Conservation (phyloP, 129 eudicot species). For the Apium graveolens region DNA sequence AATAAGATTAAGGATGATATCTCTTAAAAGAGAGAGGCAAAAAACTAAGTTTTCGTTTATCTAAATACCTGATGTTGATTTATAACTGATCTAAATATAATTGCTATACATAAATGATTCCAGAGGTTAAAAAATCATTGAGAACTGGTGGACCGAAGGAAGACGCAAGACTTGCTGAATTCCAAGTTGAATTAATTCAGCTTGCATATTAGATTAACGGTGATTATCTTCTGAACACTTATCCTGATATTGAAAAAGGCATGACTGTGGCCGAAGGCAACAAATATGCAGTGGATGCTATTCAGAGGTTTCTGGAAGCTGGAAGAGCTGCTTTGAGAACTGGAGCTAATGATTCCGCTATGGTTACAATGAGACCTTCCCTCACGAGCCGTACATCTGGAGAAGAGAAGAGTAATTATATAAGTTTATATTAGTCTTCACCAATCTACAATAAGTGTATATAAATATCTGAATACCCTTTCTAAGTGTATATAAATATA, state of each 20-base stretch:
- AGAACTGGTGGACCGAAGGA: constrained; percentile 41
- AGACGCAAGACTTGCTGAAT: constrained; percentile 54
- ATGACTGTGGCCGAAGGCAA: constrained; percentile 77
- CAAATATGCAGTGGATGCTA: constrained; percentile 73
- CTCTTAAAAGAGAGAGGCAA: neutral
- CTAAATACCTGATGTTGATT: neutral
- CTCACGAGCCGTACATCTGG: constrained; percentile 55
- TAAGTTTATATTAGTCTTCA: neutral
- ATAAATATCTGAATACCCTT: neutral
- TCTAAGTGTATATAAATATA: neutral
- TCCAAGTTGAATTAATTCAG: constrained; percentile 62
- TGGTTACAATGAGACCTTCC: constrained; percentile 77
- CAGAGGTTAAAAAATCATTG: constrained; percentile 53
- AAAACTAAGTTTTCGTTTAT: neutral
- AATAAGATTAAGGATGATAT: neutral
- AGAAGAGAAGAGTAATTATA: constrained; percentile 1
- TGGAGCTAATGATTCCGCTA: constrained; percentile 71
- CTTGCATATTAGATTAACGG: constrained; percentile 89
- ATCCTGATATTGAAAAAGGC: constrained; percentile 61
- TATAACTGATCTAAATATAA: neutral
- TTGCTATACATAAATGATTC: constrained; percentile 31
- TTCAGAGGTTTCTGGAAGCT: constrained; percentile 75
- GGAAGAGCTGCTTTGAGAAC: constrained; percentile 83
- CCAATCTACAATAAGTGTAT: neutral
- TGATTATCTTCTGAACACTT: constrained; percentile 62